Evolutionary conservation across 116 monocot species (phyloP), one percentile per base, ranked within the genome.

Genomic region (Dioscorea cayenensis): DNA sequence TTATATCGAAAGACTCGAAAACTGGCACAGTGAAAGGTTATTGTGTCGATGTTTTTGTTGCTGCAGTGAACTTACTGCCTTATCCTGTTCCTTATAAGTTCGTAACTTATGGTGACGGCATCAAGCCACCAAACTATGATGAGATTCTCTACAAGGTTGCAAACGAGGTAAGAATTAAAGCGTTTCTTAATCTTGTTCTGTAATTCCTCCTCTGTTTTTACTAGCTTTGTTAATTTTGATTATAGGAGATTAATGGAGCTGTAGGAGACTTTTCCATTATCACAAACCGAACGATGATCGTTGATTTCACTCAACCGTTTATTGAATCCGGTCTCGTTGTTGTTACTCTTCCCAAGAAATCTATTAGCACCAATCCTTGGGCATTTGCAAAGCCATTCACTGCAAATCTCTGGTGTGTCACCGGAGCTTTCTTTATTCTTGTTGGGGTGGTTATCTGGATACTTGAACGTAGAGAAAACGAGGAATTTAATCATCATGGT

Each of bases 231-330:
- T 25, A 25, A 9, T 52, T 0, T 13, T 52, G 13, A 52, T 16
- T 55, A 16, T 55, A 86, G 83, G 69, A 62, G 14, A 17, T 89
- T 72, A 83, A 85, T 77, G 89, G 76, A 11, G 81, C 75, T 10
- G 77, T 86, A 20, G 89, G 89, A 7, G 89, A 89, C 60, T 71
- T 89, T 66, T 58, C 86, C 14, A 85, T 89, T 51, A 58, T 66
- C 12, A 83, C 74, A 37, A 79, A 83, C 70, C 69, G 89, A 49
- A 81, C 81, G 7, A 83, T 36, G 60, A 52, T 79, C 64, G 83
- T 83, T 23, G 86, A 89, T 65, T 89, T 85, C 67, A 89, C 85
- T 69, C 89, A 85, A 66, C 89, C 89, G 22, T 89, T 79, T 77
- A 66, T 74, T 13, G 66, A 70, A 18, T 69, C 85, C 51, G 89